These are phyloP conservation scores for Phytophthora pluvialis DNA, from an alignment of 352 stramenopile species.

Conservation along the genomic window DNA sequence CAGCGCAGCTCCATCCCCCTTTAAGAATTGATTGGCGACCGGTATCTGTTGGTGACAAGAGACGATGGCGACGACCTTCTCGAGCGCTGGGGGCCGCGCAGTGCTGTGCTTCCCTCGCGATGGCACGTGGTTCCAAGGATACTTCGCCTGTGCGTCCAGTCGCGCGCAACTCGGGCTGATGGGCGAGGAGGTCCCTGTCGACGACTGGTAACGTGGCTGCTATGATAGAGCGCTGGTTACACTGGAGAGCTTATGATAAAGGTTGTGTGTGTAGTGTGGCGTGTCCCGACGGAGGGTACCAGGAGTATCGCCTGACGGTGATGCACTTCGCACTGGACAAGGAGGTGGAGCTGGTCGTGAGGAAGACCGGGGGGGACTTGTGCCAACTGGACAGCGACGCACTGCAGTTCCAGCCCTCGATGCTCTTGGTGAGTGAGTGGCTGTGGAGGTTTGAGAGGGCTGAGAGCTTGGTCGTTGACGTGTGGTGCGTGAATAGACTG, in stretches of 20 bases:
- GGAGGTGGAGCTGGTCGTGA: constrained; percentile 51
- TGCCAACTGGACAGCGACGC: constrained; percentile 58
- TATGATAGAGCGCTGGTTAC: not conserved
- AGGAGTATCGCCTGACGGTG: constrained; percentile 66
- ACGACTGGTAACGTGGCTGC: constrained; percentile 49
- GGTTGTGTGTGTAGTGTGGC: constrained; percentile 37
- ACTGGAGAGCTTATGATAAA: not conserved
- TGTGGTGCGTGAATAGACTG: constrained; percentile 39
- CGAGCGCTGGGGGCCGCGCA: constrained; percentile 43
- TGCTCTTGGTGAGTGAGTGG: constrained; percentile 39
- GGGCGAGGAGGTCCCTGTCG: constrained; percentile 64
- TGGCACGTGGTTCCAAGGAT: constrained; percentile 72
- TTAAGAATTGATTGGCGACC: not conserved
- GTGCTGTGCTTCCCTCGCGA: constrained; percentile 66
- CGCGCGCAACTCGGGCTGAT: constrained; percentile 59
- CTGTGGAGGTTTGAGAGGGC: not conserved
- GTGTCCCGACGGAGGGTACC: constrained; percentile 73
- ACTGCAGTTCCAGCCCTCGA: constrained; percentile 45
- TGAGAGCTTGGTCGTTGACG: constrained; percentile 3
- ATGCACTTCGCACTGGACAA: constrained; percentile 55
- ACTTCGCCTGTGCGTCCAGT: constrained; percentile 50
- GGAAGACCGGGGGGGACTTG: constrained; percentile 68
- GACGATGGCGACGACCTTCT: constrained; percentile 35
- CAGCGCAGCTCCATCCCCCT: constrained; percentile 42
- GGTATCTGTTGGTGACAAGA: constrained; percentile 25